These are phyloP conservation scores for Phytophthora kernoviae DNA, from an alignment of 352 stramenopile genomes.

Conservation along the genomic window DNA sequence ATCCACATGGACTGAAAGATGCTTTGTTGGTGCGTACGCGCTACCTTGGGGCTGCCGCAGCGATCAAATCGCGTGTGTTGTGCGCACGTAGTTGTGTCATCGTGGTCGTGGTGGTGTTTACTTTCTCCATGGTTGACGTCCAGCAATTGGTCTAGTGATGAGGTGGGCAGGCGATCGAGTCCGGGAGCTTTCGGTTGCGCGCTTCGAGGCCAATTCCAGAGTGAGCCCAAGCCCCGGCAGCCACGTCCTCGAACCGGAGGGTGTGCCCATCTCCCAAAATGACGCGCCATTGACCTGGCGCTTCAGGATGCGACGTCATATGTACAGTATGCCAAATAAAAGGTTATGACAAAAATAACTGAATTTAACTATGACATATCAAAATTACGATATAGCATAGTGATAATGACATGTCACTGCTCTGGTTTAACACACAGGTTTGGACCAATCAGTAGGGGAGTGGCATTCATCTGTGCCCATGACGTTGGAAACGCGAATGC, in stretches of 20 bases:
- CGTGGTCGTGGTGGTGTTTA: slow-evolving; percentile 17
- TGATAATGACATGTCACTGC: slow-evolving; percentile 21
- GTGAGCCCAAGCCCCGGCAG: slow-evolving; percentile 15
- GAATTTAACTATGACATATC: background rate
- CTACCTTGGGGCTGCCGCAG: slow-evolving; percentile 24
- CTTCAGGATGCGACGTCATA: slow-evolving; percentile 19
- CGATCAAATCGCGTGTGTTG: slow-evolving; percentile 43
- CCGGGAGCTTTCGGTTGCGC: slow-evolving; percentile 11
- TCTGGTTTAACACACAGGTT: slow-evolving; percentile 31
- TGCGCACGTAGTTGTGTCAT: slow-evolving; percentile 32
- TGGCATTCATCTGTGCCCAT: too few relatives aligned
- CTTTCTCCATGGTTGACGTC: slow-evolving; percentile 38
- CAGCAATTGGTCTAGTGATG: background rate
- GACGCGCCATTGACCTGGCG: slow-evolving; percentile 16
- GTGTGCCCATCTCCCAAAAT: slow-evolving; percentile 15
- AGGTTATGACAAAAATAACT: too few relatives aligned
- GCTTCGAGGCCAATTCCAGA: slow-evolving; percentile 27
- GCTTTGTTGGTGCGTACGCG: slow-evolving; percentile 45
- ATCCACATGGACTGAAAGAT: slow-evolving; percentile 85
- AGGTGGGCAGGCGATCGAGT: background rate
- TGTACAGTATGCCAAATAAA: too few relatives aligned
- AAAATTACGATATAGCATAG: background rate
- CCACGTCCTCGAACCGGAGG: slow-evolving; percentile 16
- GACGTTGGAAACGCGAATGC: slow-evolving; percentile 39
- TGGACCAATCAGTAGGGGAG: too few relatives aligned